phyloP scores from a whole-genome alignment of 1,139 yeast genomes.

The Groenewaldozyma sp. region DNA sequence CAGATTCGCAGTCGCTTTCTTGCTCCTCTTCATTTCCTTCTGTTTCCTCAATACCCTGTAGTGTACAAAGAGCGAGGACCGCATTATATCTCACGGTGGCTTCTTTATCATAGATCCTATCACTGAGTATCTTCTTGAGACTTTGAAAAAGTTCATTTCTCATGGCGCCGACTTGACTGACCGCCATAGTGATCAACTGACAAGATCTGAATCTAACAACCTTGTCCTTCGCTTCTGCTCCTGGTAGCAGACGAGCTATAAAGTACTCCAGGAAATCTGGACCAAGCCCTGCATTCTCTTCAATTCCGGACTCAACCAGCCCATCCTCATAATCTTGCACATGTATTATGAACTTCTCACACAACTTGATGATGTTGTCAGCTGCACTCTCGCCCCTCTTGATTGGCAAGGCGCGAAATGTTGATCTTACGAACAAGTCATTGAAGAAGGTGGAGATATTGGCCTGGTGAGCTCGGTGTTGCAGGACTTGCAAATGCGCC shows the following conservation, averaged over 20 bases:
- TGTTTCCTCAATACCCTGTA: constrained; percentile 52
- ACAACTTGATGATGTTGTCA: constrained; percentile 68
- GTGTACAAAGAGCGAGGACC: constrained; percentile 65
- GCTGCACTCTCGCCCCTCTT: constrained; percentile 67
- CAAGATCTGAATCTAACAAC: constrained; percentile 74
- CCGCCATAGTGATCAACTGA: constrained; percentile 65
- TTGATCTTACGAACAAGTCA: constrained; percentile 46
- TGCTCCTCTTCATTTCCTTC: constrained; percentile 32
- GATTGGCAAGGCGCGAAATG: constrained; percentile 56
- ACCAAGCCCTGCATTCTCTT: constrained; percentile 16
- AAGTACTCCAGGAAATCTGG: constrained; percentile 48
- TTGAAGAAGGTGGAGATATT: constrained; percentile 51
- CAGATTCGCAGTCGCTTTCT: constrained; percentile 23
- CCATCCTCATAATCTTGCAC: constrained; percentile 34
- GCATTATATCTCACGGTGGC: constrained; percentile 74
- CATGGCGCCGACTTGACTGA: constrained; percentile 66
- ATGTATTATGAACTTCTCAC: constrained; percentile 53
- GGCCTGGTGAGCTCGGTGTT: constrained; percentile 44
- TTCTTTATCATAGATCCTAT: constrained; percentile 71
- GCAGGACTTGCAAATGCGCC: constrained; percentile 51
- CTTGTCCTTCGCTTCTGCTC: constrained; percentile 67
- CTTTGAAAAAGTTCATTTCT: constrained; percentile 64
- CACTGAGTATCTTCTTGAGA: constrained; percentile 50
- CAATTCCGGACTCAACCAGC: constrained; percentile 35
- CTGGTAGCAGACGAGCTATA: constrained; percentile 60